phyloP scores from a whole-genome alignment of 148 eudicot genomes.

The Persicaria maculosa region DNA sequence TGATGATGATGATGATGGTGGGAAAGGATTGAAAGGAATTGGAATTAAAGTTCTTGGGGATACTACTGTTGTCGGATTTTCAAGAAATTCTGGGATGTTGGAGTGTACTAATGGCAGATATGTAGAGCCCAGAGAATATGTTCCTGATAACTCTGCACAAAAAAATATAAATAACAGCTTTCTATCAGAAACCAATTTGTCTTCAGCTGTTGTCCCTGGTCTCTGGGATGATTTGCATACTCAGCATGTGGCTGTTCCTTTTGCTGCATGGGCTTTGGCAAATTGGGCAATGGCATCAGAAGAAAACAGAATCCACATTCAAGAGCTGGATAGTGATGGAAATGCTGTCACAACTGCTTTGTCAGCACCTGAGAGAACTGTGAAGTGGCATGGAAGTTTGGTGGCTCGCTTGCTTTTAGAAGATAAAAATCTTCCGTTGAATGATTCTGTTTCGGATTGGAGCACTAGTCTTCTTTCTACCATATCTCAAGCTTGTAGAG shows the following conservation, averaged over 20 bases:
- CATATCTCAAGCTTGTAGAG: conserved; percentile 81
- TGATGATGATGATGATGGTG: conserved; percentile 67
- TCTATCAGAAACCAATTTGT: conserved; percentile 37
- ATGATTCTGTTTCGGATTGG: conserved; percentile 84
- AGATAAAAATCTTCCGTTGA: conserved; percentile 57
- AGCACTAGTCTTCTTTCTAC: conserved; percentile 80
- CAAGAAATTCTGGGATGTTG: conserved; percentile 40
- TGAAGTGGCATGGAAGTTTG: conserved; percentile 97
- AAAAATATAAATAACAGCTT: conserved; percentile 41
- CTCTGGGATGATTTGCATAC: conserved; percentile 99
- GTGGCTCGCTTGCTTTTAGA: conserved; percentile 81
- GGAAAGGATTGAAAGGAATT: conserved; percentile 72
- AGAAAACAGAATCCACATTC: conserved; percentile 70
- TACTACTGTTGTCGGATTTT: conserved; percentile 72
- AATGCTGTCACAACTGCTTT: conserved; percentile 84
- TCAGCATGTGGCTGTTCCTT: conserved; percentile 95
- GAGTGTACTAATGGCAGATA: conserved; percentile 27
- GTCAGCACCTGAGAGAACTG: conserved; percentile 91
- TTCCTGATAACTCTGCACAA: conserved; percentile 26
- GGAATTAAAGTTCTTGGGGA: conserved; percentile 95
- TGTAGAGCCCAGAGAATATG: conserved; percentile 20
- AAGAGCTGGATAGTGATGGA: conserved; percentile 89
- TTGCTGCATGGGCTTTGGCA: conserved; percentile 97
- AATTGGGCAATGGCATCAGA: conserved; percentile 98
- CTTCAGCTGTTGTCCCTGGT: conserved; percentile 88